Evolutionary conservation across 2,329 filamentous ascomycete species (phyloP).

Genomic region (Simplicillium aogashimaense): DNA sequence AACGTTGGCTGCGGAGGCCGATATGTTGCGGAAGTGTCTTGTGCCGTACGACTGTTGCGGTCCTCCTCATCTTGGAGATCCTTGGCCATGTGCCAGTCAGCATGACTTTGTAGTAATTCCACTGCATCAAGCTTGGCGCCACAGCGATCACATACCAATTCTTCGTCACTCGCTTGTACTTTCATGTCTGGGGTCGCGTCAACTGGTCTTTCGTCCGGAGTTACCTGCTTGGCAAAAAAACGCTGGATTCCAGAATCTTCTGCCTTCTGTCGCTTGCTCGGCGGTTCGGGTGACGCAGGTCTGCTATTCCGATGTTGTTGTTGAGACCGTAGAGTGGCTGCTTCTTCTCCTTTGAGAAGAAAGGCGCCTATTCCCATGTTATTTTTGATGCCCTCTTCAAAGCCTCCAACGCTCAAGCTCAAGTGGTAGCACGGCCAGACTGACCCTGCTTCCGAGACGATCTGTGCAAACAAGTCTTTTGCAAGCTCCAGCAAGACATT

Average conservation of each 20-base stretch:
- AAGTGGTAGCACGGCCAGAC: slow-evolving; percentile 91
- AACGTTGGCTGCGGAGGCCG: slow-evolving; percentile 13
- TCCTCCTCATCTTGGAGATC: slow-evolving; percentile 59
- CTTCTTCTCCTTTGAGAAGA: slow-evolving; percentile 65
- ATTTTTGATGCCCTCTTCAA: slow-evolving; percentile 75
- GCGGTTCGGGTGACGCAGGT: slow-evolving; percentile 11
- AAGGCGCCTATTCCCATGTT: slow-evolving; percentile 84
- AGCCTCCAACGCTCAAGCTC: slow-evolving; percentile 80
- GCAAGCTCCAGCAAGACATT: slow-evolving; percentile 63
- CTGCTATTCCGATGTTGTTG: slow-evolving; percentile 10
- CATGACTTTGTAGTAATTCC: slow-evolving; percentile 61
- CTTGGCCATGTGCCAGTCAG: slow-evolving; percentile 92
- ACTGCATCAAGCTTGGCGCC: slow-evolving; percentile 44
- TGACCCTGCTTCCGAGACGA: slow-evolving; percentile 59
- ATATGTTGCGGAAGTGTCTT: too few relatives aligned
- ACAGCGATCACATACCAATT: slow-evolving; percentile 54
- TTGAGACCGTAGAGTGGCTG: slow-evolving; percentile 26
- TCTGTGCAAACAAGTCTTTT: slow-evolving; percentile 65
- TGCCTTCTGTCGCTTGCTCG: slow-evolving; percentile 21
- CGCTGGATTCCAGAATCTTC: slow-evolving; percentile 43
- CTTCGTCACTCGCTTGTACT: slow-evolving; percentile 8
- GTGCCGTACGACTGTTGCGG: too few relatives aligned
- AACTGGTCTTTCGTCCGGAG: slow-evolving; percentile 15
- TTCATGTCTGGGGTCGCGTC: slow-evolving; percentile 13
- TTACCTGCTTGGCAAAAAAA: slow-evolving; percentile 39